Conservation (phyloP, 768 basidiomycete genomes). For the Hysterangium stoloniferum region DNA sequence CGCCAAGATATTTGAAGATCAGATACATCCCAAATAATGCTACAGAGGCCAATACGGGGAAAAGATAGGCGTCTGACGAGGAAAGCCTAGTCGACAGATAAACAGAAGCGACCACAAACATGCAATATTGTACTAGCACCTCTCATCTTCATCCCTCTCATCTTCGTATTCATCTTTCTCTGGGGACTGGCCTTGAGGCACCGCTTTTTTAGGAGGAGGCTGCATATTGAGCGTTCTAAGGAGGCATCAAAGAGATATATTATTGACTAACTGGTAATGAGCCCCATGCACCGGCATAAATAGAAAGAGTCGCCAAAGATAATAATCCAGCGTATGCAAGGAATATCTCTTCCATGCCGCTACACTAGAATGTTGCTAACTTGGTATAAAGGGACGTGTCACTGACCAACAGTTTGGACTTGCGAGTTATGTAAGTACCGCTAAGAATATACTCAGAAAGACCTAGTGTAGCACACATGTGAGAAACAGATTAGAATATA, state of each 20-base stretch:
- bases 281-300: slow-evolving; percentile 63
- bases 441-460: too few relatives aligned
- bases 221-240: background rate
- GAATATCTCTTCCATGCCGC: slow-evolving; percentile 8
- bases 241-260: slow-evolving; percentile 3
- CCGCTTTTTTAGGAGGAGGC: slow-evolving; percentile 9
- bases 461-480: too few relatives aligned
- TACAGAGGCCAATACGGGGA: slow-evolving; percentile 71
- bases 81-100: slow-evolving; percentile 53
- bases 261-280: slow-evolving; percentile 52
- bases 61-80: slow-evolving; percentile 62
- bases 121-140: slow-evolving; percentile 25
- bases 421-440: too few relatives aligned
- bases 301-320: slow-evolving; percentile 51
- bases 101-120: slow-evolving; percentile 25
- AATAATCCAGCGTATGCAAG: slow-evolving; percentile 58
- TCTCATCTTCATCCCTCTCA: slow-evolving; percentile 51
- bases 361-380: too few relatives aligned
- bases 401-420: too few relatives aligned
- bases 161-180: slow-evolving; percentile 29
- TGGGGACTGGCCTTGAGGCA: background rate
- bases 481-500: too few relatives aligned
- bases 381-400: too few relatives aligned
- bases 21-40: slow-evolving; percentile 62
- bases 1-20: slow-evolving; percentile 67